Evolutionary conservation across 2,329 filamentous ascomycete species (phyloP), one percentile per base, ranked within the genome.

Genomic region (Davidsoniella virescens): DNA sequence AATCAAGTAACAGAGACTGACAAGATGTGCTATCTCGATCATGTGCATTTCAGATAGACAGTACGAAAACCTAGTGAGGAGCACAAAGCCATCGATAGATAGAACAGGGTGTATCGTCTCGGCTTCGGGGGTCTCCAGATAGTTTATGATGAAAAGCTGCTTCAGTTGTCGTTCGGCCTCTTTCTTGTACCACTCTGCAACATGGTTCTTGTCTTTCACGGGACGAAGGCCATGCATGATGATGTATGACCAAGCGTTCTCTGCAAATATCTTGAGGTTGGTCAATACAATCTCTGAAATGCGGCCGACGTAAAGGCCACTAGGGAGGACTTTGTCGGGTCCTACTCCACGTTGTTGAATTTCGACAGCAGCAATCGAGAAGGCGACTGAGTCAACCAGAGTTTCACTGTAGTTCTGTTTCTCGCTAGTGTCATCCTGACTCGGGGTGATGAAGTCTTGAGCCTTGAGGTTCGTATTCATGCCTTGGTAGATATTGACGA

Each of bases 261-360:
- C 92, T 1, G 86, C 81, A 20, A 96, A 69, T 25, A 96, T 81
- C 45, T 88, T 84, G 25, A 98, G 71, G 61, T 96, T 87, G 1
- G 85, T 92, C 53, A 98, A 68, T 1, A 78, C 75, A 61, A 94
- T 80, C 51, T 90, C 83, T 0, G 92, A 82, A 47, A 96, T 82
- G 9, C 46, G 37, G 23, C 40, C 38, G 37, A 41, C 20, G 14
- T 39, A 39, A 18, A 47, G 18, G 16, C 23, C 29, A 57, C 17
- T 7, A 14, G 18, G 16, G 5, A 18, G 44, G 10, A 37, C 44
- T 16, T 25, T 14, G 4, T 45, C n/a, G 20, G 47, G 38, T 9
- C 86, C 83, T 3, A 87, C 71, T 5, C 92, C 92, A 57, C 92
- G 82, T 62, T 95, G 87, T 55, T 88, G 82, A 56, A 96, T 94